A percentile compares a stretch with the other conserved stretches of the same genome.
Evolutionary conservation across 192 early-diverging fungal species (phyloP).

Genomic region (Funneliformis geosporum): DNA sequence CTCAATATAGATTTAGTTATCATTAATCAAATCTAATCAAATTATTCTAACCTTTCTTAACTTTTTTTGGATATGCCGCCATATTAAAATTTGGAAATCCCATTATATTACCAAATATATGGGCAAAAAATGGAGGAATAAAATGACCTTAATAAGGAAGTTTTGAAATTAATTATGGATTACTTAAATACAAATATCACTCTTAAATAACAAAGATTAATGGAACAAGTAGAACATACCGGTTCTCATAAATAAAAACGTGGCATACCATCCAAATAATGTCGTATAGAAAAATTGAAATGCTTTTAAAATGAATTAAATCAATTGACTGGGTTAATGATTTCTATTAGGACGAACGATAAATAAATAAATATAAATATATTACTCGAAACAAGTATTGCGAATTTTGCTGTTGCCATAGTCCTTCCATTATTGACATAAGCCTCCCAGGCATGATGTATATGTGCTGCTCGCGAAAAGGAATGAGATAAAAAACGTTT

Average conservation of each 20-base stretch:
- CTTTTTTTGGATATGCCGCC: neutral
- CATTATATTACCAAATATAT: slow-evolving; percentile 75
- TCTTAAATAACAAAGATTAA: neutral
- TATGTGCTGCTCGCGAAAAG: slow-evolving; percentile 18
- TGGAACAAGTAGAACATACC: slow-evolving; percentile 23
- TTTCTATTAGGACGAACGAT: slow-evolving; percentile 9
- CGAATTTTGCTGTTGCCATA: slow-evolving; percentile 40
- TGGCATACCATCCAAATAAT: slow-evolving; percentile 79
- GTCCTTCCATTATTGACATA: slow-evolving; percentile 48
- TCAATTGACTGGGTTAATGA: slow-evolving; percentile 31
- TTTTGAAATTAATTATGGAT: neutral
- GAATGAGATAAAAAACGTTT: neutral
- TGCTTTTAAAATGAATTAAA: slow-evolving; percentile 19
- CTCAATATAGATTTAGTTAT: neutral
- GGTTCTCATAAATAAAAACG: slow-evolving; percentile 64
- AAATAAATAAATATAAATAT: neutral
- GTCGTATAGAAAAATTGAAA: slow-evolving; percentile 77
- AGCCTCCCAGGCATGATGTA: slow-evolving; percentile 67
- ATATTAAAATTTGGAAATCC: slow-evolving; percentile 60
- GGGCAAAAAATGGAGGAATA: slow-evolving; percentile 53
- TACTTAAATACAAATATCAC: neutral
- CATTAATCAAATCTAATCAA: neutral
- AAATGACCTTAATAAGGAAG: slow-evolving; percentile 43
- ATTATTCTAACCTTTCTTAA: neutral
- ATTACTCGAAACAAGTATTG: slow-evolving; percentile 39